Evolutionary conservation across 306 rosid genomes (phyloP), one percentile per base, ranked within the genome.

Genomic region (Astragalus glycyphyllos): DNA sequence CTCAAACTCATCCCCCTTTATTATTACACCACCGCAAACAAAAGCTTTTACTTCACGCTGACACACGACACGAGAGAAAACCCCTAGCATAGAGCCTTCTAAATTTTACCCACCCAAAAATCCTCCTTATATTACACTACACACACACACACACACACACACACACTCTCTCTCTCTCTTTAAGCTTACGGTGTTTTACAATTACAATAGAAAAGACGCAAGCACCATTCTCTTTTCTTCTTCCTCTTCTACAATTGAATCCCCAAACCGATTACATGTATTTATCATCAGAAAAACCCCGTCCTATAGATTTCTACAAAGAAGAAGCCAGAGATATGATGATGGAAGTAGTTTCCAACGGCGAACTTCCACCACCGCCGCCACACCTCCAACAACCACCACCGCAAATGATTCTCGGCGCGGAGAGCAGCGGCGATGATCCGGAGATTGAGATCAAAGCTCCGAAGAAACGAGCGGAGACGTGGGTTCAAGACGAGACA

Each of bases 401-500:
- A 14, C 92, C 85, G 40, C 81, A 77, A 69, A 59, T 94, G 84
- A 76, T 94, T 11, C 77, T 86, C n/a, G 89, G 84, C 0, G 50
- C 68, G 1, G 99, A 91, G n/a, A 89, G 89, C 74, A 86, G 94
- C 55, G 86, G 89, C 20, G 97, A 94, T 58, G 98, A 94, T 49
- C 97, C 87, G 6, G 86, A 82, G 55, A 60, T 79, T n/a, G 99
- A 91, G 61, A 77, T 91, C 12, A 94, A 87, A 76, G 91, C 96
- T 0, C 92, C 99, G 9, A 94, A 94, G 84, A 94, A 94, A 76
- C 90, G 99, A 0, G 99, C 99, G 0, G 99, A 94, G 80, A 89
- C 97, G 0, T 94, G 99, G 99, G 90, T 91, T 3, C 97, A 91
- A n/a, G 99, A 94, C 5, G 99, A 94, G 81, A 94, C 99, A 4